These are phyloP conservation scores for Aspergillus phoenicis DNA, from an alignment of 2,329 filamentous ascomycete genomes.

Conservation along the genomic window DNA sequence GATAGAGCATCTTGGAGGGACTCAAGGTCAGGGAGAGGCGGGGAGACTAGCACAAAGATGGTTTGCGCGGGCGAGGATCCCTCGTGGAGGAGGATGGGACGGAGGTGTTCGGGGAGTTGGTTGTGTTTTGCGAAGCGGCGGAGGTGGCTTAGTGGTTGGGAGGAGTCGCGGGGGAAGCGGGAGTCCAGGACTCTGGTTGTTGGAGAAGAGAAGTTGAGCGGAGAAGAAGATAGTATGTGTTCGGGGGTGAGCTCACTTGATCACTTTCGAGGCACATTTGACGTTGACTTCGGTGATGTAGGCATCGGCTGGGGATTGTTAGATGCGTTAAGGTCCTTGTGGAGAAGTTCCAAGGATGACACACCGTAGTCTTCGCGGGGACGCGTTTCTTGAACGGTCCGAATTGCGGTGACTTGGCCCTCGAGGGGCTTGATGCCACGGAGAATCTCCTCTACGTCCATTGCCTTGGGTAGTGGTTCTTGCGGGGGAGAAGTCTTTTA, in stretches of 20 bases:
- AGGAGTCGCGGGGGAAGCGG: conserved; percentile 38
- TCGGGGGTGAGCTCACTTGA: conserved; percentile 38
- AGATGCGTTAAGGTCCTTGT: conserved; percentile 4
- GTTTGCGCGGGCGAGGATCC: conserved; percentile 29
- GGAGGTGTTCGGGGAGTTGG: conserved; percentile 36
- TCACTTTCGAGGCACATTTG: conserved; percentile 47
- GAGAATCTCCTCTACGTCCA: conserved; percentile 29
- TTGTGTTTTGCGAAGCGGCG: conserved; percentile 45
- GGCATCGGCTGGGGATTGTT: conserved; percentile 40
- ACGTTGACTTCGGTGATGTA: conserved; percentile 49
- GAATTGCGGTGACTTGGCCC: conserved; percentile 43
- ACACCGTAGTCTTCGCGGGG: conserved; percentile 46
- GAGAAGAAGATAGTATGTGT: neutral
- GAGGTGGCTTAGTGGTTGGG: conserved; percentile 39
- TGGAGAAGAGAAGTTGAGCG: neutral
- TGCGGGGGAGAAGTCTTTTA: neutral
- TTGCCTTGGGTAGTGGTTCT: conserved; percentile 10
- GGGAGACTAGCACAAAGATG: conserved; percentile 46
- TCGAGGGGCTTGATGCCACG: conserved; percentile 32
- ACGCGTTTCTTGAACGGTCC: conserved; percentile 47
- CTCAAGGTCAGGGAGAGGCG: conserved; percentile 43
- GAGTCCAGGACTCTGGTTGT: conserved; percentile 42
- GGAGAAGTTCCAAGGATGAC: conserved; percentile 3
- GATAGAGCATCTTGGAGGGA: conserved; percentile 38
- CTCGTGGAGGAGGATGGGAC: conserved; percentile 23